phyloP scores from a whole-genome alignment of 2,329 filamentous ascomycete species.

The Macrophomina pseudophaseolina region DNA sequence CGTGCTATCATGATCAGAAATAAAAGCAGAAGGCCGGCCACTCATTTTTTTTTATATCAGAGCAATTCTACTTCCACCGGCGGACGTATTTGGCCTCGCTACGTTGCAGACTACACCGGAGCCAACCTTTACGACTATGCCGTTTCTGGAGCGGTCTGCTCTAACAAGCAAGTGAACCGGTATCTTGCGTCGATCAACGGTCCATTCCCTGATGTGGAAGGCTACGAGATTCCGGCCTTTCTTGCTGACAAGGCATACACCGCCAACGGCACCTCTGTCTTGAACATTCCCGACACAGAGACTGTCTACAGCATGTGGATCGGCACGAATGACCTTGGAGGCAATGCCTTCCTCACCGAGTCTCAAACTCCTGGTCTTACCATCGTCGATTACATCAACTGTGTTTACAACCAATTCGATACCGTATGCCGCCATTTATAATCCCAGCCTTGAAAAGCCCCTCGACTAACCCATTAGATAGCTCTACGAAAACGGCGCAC shows the following conservation, averaged over 20 bases:
- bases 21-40: neutral
- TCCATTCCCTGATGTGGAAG: slow-evolving; percentile 62
- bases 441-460: slow-evolving; percentile 48
- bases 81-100: slow-evolving; percentile 71
- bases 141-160: slow-evolving; percentile 73
- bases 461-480: slow-evolving; percentile 43
- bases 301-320: slow-evolving; percentile 81
- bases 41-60: slow-evolving; percentile 26
- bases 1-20: neutral
- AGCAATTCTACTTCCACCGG: slow-evolving; percentile 65
- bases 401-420: slow-evolving; percentile 58
- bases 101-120: slow-evolving; percentile 64
- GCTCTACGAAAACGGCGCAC: slow-evolving; percentile 69
- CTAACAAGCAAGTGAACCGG: slow-evolving; percentile 68
- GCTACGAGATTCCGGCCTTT: slow-evolving; percentile 56
- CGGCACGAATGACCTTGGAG: slow-evolving; percentile 79
- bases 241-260: slow-evolving; percentile 47
- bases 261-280: slow-evolving; percentile 43
- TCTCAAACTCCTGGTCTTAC: slow-evolving; percentile 64
- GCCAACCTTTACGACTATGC: slow-evolving; percentile 70
- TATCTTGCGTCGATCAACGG: slow-evolving; percentile 56
- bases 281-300: slow-evolving; percentile 56
- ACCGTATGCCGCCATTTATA: slow-evolving; percentile 29
- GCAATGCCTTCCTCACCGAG: slow-evolving; percentile 68
- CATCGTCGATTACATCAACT: slow-evolving; percentile 69